Percentiles rank a stretch among this genome's conserved stretches.
These are phyloP conservation scores for Hericium coralloides DNA, from an alignment of 768 basidiomycete genomes.

Conservation along the genomic window DNA sequence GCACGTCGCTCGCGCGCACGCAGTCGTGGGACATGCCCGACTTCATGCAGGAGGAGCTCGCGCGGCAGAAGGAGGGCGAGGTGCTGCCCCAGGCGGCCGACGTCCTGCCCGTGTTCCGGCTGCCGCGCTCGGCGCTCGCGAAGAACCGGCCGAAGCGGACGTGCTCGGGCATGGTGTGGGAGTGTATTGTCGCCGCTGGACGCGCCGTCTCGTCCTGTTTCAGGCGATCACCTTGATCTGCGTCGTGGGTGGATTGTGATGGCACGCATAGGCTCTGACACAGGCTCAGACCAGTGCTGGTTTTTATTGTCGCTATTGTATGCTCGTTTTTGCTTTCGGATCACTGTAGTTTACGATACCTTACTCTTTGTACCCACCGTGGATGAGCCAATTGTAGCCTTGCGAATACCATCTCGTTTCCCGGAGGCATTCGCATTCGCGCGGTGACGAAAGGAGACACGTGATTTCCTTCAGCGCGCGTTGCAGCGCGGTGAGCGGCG, in stretches of 20 bases:
- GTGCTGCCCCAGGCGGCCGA: neutral
- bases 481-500: too few species aligned
- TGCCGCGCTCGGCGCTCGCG: constrained; percentile 4
- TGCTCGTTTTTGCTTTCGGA: neutral
- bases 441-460: too few species aligned
- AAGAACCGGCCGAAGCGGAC: constrained; percentile 9
- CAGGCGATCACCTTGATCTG: neutral
- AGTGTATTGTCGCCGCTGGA: constrained; percentile 3
- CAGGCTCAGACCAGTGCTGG: too few species aligned
- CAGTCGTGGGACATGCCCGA: neutral
- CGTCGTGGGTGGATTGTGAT: neutral
- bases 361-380: too few species aligned
- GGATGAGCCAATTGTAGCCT: too few species aligned
- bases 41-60: neutral
- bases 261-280: too few species aligned
- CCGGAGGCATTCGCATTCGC: too few species aligned
- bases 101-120: constrained; percentile 8
- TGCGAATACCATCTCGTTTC: too few species aligned
- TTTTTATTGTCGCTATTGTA: neutral
- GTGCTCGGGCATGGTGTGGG: constrained; percentile 9
- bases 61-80: constrained; percentile 1
- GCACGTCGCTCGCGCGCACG: neutral
- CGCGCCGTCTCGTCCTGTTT: constrained; percentile 6
- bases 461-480: too few species aligned
- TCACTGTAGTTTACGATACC: too few species aligned